Evolutionary conservation across 495 filamentous ascomycete species (phyloP).

Genomic region (Hypoxylon trugodes): DNA sequence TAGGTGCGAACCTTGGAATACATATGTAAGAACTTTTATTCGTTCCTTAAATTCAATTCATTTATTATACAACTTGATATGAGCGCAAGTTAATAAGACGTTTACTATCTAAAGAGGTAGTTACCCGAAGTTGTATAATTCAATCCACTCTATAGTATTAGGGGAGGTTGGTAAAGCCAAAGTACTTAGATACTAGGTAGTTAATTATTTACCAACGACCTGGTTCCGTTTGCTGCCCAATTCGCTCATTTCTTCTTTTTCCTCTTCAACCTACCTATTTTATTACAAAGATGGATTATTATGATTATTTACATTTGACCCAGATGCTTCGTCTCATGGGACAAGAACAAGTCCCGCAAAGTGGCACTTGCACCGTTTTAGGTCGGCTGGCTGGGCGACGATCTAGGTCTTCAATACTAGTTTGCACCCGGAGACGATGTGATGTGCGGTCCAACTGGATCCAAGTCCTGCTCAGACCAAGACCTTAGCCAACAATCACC

Average conservation of each 20-base stretch:
- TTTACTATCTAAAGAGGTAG: not conserved
- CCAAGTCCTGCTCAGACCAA: constrained; percentile 10
- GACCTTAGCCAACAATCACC: constrained; percentile 19
- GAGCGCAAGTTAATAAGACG: no score
- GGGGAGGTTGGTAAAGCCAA: constrained; percentile 20
- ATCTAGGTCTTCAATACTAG: no score
- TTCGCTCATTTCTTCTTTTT: constrained; percentile 9
- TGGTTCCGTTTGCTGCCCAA: constrained; percentile 30
- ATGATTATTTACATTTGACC: constrained; percentile 29
- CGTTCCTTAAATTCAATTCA: not conserved
- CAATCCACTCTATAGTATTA: constrained; percentile 1
- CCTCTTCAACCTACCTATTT: no score
- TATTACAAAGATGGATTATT: no score
- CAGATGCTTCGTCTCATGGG: not conserved
- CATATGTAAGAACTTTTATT: no score
- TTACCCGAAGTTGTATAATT: not conserved
- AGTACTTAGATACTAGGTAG: no score
- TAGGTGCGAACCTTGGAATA: no score
- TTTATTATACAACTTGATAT: not conserved
- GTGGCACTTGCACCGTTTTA: constrained; percentile 31
- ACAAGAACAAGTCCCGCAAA: constrained; percentile 22
- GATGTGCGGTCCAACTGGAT: constrained; percentile 17
- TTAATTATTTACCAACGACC: constrained; percentile 24
- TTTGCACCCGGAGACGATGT: constrained; percentile 10
- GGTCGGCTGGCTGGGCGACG: constrained; percentile 42